Base-by-base conservation (phyloP, 257 asterid genomes). In the Eucommia ulmoides region DNA sequence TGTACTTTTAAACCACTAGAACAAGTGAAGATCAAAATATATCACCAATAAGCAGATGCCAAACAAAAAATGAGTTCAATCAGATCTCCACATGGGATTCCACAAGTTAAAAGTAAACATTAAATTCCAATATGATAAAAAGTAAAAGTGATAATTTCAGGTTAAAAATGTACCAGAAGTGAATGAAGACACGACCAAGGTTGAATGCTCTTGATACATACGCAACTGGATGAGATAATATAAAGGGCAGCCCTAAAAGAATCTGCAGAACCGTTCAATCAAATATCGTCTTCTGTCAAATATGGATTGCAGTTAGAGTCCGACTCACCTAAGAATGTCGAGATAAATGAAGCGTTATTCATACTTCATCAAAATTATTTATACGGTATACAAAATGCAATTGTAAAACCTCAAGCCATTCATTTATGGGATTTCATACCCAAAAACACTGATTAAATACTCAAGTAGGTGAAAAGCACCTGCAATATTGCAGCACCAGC, bases 111-210 rank as follows among this genome's bases (percentile, higher is more conserved):
- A 16, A 53, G 45, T 42, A 16, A 12, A 50, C 10, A 56, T 20
- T 1, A 24, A 48, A 61, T 49, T 41, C 53, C 50, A 19, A 41
- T 45, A 41, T 12, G 38, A 22, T 44, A 54, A 19, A 33, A 33
- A n/a, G 19, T 17, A 26, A 35, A n/a, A n/a, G n/a, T n/a, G n/a
- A n/a, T n/a, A n/a, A n/a, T 20, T 18, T 41, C 25, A 41, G 65
- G 62, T 61, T 22, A 59, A 21, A 53, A n/a, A 60, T 50, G 66
- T 82, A 88, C 96, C 97, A 88, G 70, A 80, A 88, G 68, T 82
- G 97, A 61, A 88, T 70, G 80, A 88, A 88, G 65, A 88, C 75
- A 5, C 94, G 94, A 18, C 98, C 94, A n/a, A 85, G 93, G 60
- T 89, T 73, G 62, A 84, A 89, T 49, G 98, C 96, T 62, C 72